A percentile compares a stretch with the other conserved stretches of the same genome.
These are phyloP conservation scores for Trypanosoma theileri DNA, from an alignment of 208 protist genomes.

Conservation along the genomic window DNA sequence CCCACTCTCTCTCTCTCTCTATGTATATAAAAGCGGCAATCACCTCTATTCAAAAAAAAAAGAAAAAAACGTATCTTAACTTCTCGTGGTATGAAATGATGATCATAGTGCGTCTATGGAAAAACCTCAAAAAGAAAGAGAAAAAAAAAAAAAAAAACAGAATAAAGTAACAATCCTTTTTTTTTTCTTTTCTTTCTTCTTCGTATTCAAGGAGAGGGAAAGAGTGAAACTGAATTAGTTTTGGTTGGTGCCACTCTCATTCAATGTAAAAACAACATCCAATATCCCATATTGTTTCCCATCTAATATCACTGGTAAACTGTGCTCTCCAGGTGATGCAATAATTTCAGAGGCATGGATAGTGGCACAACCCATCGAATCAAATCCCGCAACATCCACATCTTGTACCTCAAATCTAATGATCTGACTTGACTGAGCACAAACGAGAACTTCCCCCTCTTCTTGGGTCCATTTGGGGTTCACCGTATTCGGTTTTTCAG, in stretches of 20 bases:
- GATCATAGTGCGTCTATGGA: neutral
- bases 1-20: neutral
- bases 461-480: constrained; percentile 47
- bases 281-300: constrained; percentile 41
- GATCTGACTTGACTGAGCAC: constrained; percentile 26
- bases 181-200: neutral
- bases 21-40: too few relatives aligned
- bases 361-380: constrained; percentile 36
- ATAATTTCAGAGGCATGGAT: constrained; percentile 33
- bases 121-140: neutral
- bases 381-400: constrained; percentile 36
- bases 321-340: constrained; percentile 25
- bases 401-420: constrained; percentile 59
- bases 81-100: too few relatives aligned
- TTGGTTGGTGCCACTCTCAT: neutral
- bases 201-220: neutral
- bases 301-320: constrained; percentile 38
- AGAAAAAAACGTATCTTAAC: neutral
- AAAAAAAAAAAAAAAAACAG: neutral
- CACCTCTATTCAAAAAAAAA: neutral
- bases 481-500: constrained; percentile 30
- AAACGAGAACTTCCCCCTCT: constrained; percentile 29
- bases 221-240: neutral
- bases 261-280: constrained; percentile 30
- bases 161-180: neutral